phyloP scores from a whole-genome alignment of 2,329 filamentous ascomycete species.

The Trichoderma sp. region DNA sequence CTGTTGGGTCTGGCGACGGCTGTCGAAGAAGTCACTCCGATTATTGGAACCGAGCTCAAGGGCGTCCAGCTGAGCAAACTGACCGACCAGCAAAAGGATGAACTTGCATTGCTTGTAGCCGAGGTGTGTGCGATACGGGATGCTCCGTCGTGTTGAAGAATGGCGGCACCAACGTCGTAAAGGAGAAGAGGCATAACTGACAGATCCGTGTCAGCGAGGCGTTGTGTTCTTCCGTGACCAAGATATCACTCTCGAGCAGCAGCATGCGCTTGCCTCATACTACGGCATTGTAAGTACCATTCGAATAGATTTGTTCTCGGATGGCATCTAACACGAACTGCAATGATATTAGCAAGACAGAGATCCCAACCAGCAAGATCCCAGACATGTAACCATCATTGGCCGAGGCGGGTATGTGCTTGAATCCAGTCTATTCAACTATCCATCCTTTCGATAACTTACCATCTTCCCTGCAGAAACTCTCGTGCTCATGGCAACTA shows the following conservation, averaged over 20 bases:
- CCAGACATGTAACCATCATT: slow-evolving; percentile 21
- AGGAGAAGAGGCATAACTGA: neutral
- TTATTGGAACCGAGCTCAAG: slow-evolving; percentile 43
- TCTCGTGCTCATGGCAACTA: slow-evolving; percentile 15
- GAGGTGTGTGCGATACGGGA: slow-evolving; percentile 24
- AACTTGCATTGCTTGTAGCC: slow-evolving; percentile 42
- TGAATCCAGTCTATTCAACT: neutral
- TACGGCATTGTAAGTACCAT: slow-evolving; percentile 17
- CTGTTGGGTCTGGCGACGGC: neutral
- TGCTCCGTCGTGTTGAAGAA: neutral
- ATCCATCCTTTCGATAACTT: neutral
- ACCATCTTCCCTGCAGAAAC: neutral
- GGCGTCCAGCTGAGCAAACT: slow-evolving; percentile 41
- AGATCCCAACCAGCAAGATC: slow-evolving; percentile 21
- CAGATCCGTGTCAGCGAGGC: slow-evolving; percentile 26
- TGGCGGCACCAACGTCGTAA: neutral
- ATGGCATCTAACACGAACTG: neutral
- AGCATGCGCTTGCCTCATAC: slow-evolving; percentile 36
- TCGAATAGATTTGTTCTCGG: neutral
- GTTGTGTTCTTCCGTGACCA: slow-evolving; percentile 40
- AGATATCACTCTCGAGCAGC: slow-evolving; percentile 38
- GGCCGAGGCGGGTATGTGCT: slow-evolving; percentile 17
- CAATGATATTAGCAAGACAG: slow-evolving; percentile 11
- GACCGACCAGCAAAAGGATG: slow-evolving; percentile 41
- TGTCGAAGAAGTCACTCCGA: slow-evolving; percentile 21